These are phyloP conservation scores for Corylus americana DNA, from an alignment of 306 rosid genomes.

Conservation along the genomic window DNA sequence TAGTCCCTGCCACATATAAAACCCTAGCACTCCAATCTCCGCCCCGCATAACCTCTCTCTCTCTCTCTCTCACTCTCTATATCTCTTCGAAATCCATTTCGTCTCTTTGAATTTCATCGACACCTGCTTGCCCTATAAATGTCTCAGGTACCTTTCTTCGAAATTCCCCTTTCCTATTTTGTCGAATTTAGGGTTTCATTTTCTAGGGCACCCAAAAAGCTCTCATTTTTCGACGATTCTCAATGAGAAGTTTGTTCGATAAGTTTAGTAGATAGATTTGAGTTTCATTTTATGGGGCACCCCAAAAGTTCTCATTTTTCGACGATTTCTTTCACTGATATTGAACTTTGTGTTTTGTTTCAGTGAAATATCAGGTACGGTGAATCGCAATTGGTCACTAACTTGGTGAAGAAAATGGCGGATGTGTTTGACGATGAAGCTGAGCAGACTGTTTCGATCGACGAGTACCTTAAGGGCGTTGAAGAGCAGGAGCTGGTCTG, in stretches of 20 bases:
- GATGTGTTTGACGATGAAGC: constrained; percentile 64
- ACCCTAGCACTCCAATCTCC: neutral
- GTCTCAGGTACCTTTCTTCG: constrained; percentile 23
- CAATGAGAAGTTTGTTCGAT: too few species aligned
- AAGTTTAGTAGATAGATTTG: constrained; percentile 4
- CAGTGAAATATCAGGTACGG: constrained; percentile 27
- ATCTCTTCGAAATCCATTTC: neutral
- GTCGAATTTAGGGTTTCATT: constrained; percentile 55
- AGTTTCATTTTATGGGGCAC: constrained; percentile 40
- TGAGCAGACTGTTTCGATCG: constrained; percentile 66
- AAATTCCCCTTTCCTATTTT: constrained; percentile 12
- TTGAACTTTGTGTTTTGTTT: neutral
- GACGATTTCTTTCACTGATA: neutral
- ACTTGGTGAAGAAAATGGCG: constrained; percentile 47
- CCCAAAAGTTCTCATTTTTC: too few species aligned
- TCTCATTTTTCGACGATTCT: neutral
- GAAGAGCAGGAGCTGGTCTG: constrained; percentile 91
- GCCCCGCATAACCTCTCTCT: neutral
- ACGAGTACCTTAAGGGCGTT: constrained; percentile 76
- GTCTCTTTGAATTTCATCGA: constrained; percentile 1
- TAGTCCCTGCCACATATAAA: constrained; percentile 28
- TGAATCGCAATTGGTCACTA: constrained; percentile 17
- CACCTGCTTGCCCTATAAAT: neutral
- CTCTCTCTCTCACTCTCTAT: neutral
- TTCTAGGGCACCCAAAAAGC: neutral